These are phyloP conservation scores for Tricholoma terreum DNA, from an alignment of 768 basidiomycete genomes.

Conservation along the genomic window DNA sequence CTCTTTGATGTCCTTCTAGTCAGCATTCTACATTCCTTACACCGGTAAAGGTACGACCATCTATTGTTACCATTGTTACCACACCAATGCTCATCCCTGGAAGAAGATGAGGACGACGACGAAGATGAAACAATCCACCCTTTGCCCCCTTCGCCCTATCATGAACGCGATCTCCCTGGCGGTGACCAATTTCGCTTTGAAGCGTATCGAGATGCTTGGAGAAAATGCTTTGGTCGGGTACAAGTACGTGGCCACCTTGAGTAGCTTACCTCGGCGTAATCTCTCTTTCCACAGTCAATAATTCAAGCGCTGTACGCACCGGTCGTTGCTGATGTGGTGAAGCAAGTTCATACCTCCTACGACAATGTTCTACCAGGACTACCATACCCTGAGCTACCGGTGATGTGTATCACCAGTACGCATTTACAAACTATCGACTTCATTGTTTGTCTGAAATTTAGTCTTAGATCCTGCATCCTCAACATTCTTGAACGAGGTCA, in stretches of 20 bases:
- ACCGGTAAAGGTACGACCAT: conserved; percentile 1
- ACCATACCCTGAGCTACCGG: conserved; percentile 60
- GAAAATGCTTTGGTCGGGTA: conserved; percentile 51
- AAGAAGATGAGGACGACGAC: conserved; percentile 4
- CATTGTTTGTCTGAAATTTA: not conserved
- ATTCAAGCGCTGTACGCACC: conserved; percentile 47
- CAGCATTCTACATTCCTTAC: conserved; percentile 18
- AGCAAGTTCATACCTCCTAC: conserved; percentile 44
- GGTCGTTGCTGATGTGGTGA: conserved; percentile 41
- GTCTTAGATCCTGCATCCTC: conserved; percentile 40
- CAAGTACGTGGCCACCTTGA: conserved; percentile 37
- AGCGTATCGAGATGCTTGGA: conserved; percentile 59
- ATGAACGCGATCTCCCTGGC: conserved; percentile 12
- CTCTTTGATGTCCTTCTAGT: conserved; percentile 5
- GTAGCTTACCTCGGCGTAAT: not conserved
- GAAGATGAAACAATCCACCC: not conserved
- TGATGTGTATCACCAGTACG: conserved; percentile 55
- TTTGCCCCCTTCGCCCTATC: conserved; percentile 2
- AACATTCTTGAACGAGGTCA: conserved; percentile 45
- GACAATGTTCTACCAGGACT: conserved; percentile 46
- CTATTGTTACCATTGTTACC: not conserved
- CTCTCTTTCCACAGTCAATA: conserved; percentile 25
- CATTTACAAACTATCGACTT: not conserved
- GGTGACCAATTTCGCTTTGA: conserved; percentile 37
- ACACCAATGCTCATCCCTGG: not conserved